Base-by-base conservation (phyloP, 805 yeast species). In the Candida succiphila region DNA sequence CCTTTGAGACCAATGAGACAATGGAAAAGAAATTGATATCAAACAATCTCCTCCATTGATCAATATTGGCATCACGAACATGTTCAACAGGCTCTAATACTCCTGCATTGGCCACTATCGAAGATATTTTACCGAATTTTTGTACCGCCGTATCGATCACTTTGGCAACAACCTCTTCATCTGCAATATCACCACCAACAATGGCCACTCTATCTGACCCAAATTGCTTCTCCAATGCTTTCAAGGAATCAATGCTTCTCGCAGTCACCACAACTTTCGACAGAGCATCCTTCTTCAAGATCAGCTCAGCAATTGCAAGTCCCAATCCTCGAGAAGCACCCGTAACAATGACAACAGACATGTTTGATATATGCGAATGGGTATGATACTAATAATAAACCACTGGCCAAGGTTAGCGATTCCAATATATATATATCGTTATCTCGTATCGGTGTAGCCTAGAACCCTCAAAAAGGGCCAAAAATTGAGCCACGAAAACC, bases 271-370 rank as follows among this genome's bases (percentile, higher is more conserved):
- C 69, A 5, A 83, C 71, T 25, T 62, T 61, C 1, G 70, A 52
- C 12, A 49, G 41, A 0, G 60, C 44, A 4, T 56, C 45, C 3
- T 47, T 37, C 3, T 53, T 30, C 1, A 87, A 56, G 15, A 72
- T 56, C 13, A 61, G 46, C 25, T 69, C 66, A 4, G 79, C 85
- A 43, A 81, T 75, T 1, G 87, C 69, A n/a, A 66, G 70, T 3
- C 98, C 98, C 47, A 89, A 79, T 5, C 96, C 94, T 51, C 72
- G 67, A 2, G 85, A 76, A 6, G 75, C 78, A 25, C 85, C 83
- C 1, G 83, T 76, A 2, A 77, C 67, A 12, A 69, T 48, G 9
- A 66, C 63, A 22, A 52, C 48, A 51, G 56, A 52, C 14, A 43
- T 31, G 38, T 34, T 42, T n/a, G n/a, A n/a, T n/a, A n/a, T n/a